phyloP scores from a whole-genome alignment of 345 rosid species.

The Melaleuca quinquenervia region DNA sequence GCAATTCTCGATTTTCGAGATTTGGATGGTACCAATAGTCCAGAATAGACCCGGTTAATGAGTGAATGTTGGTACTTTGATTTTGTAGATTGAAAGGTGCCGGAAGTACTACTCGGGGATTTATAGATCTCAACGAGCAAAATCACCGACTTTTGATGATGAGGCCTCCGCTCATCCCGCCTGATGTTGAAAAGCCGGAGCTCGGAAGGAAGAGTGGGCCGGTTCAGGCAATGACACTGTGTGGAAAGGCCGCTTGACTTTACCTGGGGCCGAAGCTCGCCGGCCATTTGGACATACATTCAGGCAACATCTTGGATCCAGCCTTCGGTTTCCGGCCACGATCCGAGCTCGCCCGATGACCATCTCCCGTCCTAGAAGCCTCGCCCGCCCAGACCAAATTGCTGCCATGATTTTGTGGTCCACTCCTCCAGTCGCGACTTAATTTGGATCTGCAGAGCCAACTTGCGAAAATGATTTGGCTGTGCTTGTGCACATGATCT shows the following conservation, averaged over 20 bases:
- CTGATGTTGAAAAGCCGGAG: neutral
- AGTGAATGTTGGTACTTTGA: neutral
- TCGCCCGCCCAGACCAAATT: neutral
- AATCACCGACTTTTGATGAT: neutral
- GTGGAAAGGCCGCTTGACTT: neutral
- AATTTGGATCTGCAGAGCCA: neutral
- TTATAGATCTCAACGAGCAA: neutral
- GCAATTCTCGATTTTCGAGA: neutral
- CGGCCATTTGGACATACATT: neutral
- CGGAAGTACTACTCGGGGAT: neutral
- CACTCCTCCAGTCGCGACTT: neutral
- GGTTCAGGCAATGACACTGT: neutral
- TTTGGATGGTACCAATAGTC: neutral
- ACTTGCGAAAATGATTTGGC: neutral
- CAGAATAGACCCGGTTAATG: neutral
- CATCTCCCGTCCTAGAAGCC: neutral
- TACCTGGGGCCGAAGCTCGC: neutral
- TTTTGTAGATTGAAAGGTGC: neutral
- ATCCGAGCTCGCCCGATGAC: neutral
- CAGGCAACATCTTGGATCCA: neutral
- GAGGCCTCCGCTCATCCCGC: neutral
- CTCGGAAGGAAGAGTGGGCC: neutral
- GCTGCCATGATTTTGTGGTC: neutral
- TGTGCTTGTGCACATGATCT: neutral
- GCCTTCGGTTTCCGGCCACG: neutral